phyloP scores from a whole-genome alignment of 495 filamentous ascomycete genomes.

The Beverwykella pulmonaria region DNA sequence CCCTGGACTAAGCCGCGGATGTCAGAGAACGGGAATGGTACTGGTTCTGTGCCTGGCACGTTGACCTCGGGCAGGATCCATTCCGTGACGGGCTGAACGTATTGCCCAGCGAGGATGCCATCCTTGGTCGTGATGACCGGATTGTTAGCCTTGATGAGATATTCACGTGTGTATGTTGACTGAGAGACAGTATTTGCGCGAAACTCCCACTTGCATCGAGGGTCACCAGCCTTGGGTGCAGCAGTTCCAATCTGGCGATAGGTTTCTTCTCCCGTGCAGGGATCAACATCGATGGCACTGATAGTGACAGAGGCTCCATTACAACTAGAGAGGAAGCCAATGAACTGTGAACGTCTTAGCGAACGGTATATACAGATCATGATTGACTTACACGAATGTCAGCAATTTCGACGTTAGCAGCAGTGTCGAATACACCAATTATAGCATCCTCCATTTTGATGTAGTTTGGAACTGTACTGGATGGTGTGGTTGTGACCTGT shows the following conservation, averaged over 20 bases:
- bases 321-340: slow-evolving; percentile 37
- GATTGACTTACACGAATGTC: slow-evolving; percentile 36
- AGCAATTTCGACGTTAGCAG: slow-evolving; percentile 43
- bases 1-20: slow-evolving; percentile 36
- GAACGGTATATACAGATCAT: background rate
- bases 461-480: slow-evolving; percentile 39
- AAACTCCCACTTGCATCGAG: slow-evolving; percentile 47
- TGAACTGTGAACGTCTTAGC: slow-evolving; percentile 22
- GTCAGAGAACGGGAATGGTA: slow-evolving; percentile 37
- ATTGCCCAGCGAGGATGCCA: slow-evolving; percentile 48
- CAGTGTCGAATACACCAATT: slow-evolving; percentile 43
- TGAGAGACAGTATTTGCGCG: slow-evolving; percentile 25
- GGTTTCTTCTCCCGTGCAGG: slow-evolving; percentile 47
- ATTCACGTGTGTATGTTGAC: slow-evolving; percentile 47
- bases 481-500: slow-evolving; percentile 41
- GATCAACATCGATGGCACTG: slow-evolving; percentile 48
- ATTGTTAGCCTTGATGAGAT: slow-evolving; percentile 40
- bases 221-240: slow-evolving; percentile 37
- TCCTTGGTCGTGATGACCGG: slow-evolving; percentile 42
- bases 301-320: slow-evolving; percentile 38
- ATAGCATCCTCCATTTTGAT: slow-evolving; percentile 45
- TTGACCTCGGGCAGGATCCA: slow-evolving; percentile 46
- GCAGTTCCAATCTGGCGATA: slow-evolving; percentile 40
- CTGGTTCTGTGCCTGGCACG: slow-evolving; percentile 42
- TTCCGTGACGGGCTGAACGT: slow-evolving; percentile 47